Evolutionary conservation across 129 eudicot species (phyloP).

Genomic region (Pulicaria dysenterica): DNA sequence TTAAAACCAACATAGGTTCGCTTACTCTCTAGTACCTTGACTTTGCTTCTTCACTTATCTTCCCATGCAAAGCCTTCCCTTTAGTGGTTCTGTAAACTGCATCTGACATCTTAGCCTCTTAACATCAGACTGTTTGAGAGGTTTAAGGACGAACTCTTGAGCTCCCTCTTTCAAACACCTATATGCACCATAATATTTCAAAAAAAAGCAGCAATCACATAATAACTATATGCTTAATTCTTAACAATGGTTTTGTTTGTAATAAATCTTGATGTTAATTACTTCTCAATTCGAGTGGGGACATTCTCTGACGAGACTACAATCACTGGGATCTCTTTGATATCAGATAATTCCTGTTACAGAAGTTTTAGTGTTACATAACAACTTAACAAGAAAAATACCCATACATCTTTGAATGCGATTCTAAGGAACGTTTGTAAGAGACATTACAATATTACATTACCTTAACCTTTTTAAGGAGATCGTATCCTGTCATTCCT

Average conservation of each 20-base stretch:
- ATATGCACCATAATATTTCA: conserved; percentile 27
- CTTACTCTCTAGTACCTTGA: background rate
- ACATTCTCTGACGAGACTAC: conserved; percentile 80
- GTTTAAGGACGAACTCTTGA: conserved; percentile 70
- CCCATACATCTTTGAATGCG: background rate
- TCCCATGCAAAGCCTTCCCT: conserved; percentile 49
- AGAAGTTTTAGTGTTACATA: background rate
- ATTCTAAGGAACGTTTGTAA: conserved; percentile 6
- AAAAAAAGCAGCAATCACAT: conserved; percentile 9
- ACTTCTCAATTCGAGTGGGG: conserved; percentile 71
- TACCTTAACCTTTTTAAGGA: conserved; percentile 82
- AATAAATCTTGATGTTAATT: conserved; percentile 23
- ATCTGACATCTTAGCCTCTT: conserved; percentile 61
- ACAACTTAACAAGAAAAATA: background rate
- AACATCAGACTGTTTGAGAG: conserved; percentile 72
- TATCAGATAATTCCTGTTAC: conserved; percentile 61
- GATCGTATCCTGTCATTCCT: conserved; percentile 84
- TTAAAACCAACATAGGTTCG: no score
- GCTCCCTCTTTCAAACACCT: conserved; percentile 92
- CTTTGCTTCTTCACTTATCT: conserved; percentile 24
- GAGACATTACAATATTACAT: conserved; percentile 2
- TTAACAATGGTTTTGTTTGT: background rate
- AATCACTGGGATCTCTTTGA: conserved; percentile 79
- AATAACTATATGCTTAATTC: background rate
- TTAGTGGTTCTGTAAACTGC: conserved; percentile 34